Conservation (phyloP, 2,329 filamentous ascomycete genomes). For the Seiridium cupressi region DNA sequence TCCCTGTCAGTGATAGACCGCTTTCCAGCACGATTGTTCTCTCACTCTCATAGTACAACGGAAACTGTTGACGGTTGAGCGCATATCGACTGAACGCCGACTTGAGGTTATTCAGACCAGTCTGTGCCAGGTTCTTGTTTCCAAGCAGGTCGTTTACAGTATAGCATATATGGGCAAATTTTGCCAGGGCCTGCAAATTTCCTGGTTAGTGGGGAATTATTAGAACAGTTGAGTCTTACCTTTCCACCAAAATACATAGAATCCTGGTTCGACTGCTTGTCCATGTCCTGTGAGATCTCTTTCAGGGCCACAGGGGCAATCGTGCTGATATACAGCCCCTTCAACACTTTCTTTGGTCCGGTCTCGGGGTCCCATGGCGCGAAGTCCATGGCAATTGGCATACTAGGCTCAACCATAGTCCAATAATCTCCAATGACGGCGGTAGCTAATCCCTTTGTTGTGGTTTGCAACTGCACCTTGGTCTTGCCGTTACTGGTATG, state of each 20-base stretch:
- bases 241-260: slow-evolving; percentile 96
- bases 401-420: slow-evolving; percentile 72
- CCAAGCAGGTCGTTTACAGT: slow-evolving; percentile 62
- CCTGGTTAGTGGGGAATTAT: slow-evolving; percentile 20
- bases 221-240: slow-evolving; percentile 33
- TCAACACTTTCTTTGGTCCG: slow-evolving; percentile 45
- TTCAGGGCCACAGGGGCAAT: slow-evolving; percentile 63
- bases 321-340: slow-evolving; percentile 50
- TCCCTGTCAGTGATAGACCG: slow-evolving; percentile 13
- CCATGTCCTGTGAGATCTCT: slow-evolving; percentile 76
- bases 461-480: slow-evolving; percentile 67
- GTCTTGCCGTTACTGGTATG: slow-evolving; percentile 48
- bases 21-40: slow-evolving; percentile 5
- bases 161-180: slow-evolving; percentile 70
- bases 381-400: slow-evolving; percentile 75
- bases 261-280: slow-evolving; percentile 68
- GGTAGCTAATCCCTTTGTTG: slow-evolving; percentile 79
- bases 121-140: slow-evolving; percentile 54
- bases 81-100: slow-evolving; percentile 64
- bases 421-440: slow-evolving; percentile 71
- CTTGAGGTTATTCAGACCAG: slow-evolving; percentile 62
- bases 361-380: slow-evolving; percentile 68
- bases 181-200: slow-evolving; percentile 59
- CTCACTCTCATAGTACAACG: slow-evolving; percentile 63
- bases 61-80: slow-evolving; percentile 65